These are phyloP conservation scores for Hsuehochloa calcarea DNA, from an alignment of 176 grass and related monocot genomes.

Conservation along the genomic window DNA sequence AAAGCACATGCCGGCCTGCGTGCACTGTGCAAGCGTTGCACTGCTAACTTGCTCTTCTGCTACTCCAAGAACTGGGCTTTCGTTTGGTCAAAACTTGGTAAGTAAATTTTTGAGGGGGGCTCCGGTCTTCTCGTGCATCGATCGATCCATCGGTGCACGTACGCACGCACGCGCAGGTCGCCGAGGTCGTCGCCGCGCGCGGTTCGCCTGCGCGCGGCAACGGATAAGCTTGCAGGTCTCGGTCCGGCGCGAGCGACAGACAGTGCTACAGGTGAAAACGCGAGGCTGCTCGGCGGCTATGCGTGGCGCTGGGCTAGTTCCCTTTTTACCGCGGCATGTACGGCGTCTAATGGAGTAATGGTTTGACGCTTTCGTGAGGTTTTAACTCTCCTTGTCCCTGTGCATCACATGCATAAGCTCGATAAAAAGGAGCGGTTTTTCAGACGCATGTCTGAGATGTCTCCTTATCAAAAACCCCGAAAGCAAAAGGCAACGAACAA, in stretches of 20 bases:
- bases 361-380: not conserved
- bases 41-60: not conserved
- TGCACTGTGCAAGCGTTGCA: not conserved
- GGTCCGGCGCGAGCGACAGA: not conserved
- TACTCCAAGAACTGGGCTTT: not conserved
- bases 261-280: not conserved
- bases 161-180: not conserved
- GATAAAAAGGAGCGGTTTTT: not conserved
- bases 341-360: not conserved
- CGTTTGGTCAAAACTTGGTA: not conserved
- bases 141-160: not conserved
- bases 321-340: not conserved
- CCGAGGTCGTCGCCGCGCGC: not conserved
- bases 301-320: not conserved
- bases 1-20: conserved; percentile 5
- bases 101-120: not conserved
- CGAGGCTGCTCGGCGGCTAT: not conserved
- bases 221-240: not conserved
- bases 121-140: not conserved
- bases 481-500: not conserved
- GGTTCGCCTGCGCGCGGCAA: not conserved
- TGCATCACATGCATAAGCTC: not conserved
- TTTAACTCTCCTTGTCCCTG: not conserved
- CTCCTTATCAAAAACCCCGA: not conserved
- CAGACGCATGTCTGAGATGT: not conserved